These are phyloP conservation scores for Globisporangium perplexum DNA, from an alignment of 352 stramenopile species.

Conservation along the genomic window DNA sequence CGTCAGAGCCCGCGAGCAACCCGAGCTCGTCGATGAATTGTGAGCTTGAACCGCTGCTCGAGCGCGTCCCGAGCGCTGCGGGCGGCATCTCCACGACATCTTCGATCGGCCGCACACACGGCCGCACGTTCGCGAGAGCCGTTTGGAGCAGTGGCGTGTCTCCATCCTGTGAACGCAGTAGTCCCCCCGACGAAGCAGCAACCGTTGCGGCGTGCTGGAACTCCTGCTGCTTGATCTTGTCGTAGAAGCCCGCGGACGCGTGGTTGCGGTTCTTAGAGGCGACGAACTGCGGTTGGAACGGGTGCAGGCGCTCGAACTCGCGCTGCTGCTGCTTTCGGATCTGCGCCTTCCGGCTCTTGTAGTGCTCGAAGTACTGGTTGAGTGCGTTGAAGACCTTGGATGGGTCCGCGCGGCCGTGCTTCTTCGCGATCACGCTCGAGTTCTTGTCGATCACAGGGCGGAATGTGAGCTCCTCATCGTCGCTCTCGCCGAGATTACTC, in stretches of 20 bases:
- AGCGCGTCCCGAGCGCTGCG: conserved; percentile 12
- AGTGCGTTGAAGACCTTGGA: conserved; percentile 64
- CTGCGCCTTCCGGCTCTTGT: conserved; percentile 50
- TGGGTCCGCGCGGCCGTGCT: conserved; percentile 47
- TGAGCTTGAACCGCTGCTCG: conserved; percentile 28
- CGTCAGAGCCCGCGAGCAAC: conserved; percentile 18
- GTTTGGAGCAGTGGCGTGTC: conserved; percentile 30
- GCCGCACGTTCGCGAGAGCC: conserved; percentile 41
- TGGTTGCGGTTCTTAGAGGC: conserved; percentile 33
- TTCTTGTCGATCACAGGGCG: conserved; percentile 64
- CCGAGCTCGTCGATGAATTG: conserved; percentile 15
- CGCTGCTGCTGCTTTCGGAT: conserved; percentile 43
- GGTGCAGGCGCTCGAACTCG: conserved; percentile 50
- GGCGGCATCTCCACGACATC: conserved; percentile 8
- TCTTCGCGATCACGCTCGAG: conserved; percentile 49
- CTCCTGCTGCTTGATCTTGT: conserved; percentile 30
- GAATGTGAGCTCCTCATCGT: conserved; percentile 63
- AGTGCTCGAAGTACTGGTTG: conserved; percentile 73
- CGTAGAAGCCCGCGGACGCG: conserved; percentile 40
- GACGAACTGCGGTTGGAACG: conserved; percentile 55
- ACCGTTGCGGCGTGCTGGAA: not conserved
- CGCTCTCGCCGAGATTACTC: conserved; percentile 16
- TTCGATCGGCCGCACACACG: conserved; percentile 58
- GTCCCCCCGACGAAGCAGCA: not conserved
- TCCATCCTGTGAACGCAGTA: not conserved